Base-by-base conservation (phyloP, 495 filamentous ascomycete species). In the Lophiostoma macrostomum region DNA sequence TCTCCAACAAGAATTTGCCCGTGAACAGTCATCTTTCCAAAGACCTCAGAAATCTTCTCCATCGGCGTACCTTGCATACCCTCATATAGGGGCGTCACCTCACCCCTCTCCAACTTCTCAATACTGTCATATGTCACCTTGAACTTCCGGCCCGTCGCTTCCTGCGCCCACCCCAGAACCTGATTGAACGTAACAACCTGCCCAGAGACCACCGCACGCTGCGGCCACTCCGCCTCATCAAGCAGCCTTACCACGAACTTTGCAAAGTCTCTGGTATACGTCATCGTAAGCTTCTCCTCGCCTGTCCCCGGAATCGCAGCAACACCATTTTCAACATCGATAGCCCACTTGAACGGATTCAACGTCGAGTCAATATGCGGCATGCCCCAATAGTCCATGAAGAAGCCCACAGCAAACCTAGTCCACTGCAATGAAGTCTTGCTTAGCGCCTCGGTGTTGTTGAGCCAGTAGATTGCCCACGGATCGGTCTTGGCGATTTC, bases 331-430 rank as follows among this genome's bases (percentile, higher is more conserved):
- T 30, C 47, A 13, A 51, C 12, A 18, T 51, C 47, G 6, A 45
- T 29, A 14, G 24, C 37, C n/a, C 44, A 24, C 18, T 20, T 23
- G 39, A 20, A 32, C 13, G n/a, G 16, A 8, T 8, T 22, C n/a
- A 45, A n/a, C 20, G 44, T 11, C 13, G 37, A 27, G n/a, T 24
- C 22, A 6, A 51, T 3, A 14, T 28, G 13, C 10, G 34, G 34
- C n/a, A n/a, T n/a, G 20, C 11, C 47, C n/a, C 19, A 39, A 23
- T 39, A 51, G 10, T 51, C 47, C 22, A 51, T 34, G 47, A 51
- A 51, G 12, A 39, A 12, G 8, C 47, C 32, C 29, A 22, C 24
- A 23, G 8, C 13, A 12, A 53, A n/a, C 18, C 10, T 14, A 2
- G 50, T 53, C 14, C 35, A 35, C 14, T 43, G 23, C 29, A 53